These are phyloP conservation scores for Rhynchospora tenuis DNA, from an alignment of 176 grass and related monocot genomes.

Conservation along the genomic window DNA sequence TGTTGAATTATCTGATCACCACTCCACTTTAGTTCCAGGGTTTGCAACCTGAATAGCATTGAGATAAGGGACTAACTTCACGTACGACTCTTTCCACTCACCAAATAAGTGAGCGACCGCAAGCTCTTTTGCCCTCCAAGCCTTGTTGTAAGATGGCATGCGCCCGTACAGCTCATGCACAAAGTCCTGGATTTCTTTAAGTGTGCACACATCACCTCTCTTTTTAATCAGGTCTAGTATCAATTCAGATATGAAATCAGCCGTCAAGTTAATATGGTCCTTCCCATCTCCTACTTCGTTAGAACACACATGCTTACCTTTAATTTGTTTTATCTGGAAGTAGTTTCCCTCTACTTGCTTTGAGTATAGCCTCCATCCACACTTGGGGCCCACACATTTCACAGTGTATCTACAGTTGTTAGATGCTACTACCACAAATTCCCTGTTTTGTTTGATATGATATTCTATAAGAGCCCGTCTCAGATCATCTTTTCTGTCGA, in stretches of 20 bases:
- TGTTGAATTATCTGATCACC: no score
- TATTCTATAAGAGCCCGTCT: neutral
- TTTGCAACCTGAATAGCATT: no score
- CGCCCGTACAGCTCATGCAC: neutral
- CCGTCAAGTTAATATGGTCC: neutral
- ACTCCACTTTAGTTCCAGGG: no score
- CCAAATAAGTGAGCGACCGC: neutral
- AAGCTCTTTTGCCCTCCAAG: constrained; percentile 8
- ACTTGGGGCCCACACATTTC: neutral
- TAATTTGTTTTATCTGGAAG: constrained; percentile 6
- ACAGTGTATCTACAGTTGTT: neutral
- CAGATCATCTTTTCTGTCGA: neutral
- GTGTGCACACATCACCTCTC: neutral
- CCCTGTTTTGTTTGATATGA: constrained; percentile 8
- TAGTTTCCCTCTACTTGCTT: neutral
- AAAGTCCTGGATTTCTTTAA: constrained; percentile 1
- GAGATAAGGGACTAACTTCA: no score
- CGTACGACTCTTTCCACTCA: neutral
- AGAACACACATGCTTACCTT: constrained; percentile 1
- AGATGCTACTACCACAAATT: neutral
- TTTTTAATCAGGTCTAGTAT: constrained; percentile 10
- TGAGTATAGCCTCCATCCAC: constrained; percentile 6
- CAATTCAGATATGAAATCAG: neutral
- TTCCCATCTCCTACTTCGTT: neutral
- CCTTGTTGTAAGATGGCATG: neutral